Percentiles rank a stretch among this genome's conserved stretches.
These are phyloP conservation scores for Scortechinia acanthostroma DNA, from an alignment of 2,329 filamentous ascomycete genomes.

Conservation along the genomic window DNA sequence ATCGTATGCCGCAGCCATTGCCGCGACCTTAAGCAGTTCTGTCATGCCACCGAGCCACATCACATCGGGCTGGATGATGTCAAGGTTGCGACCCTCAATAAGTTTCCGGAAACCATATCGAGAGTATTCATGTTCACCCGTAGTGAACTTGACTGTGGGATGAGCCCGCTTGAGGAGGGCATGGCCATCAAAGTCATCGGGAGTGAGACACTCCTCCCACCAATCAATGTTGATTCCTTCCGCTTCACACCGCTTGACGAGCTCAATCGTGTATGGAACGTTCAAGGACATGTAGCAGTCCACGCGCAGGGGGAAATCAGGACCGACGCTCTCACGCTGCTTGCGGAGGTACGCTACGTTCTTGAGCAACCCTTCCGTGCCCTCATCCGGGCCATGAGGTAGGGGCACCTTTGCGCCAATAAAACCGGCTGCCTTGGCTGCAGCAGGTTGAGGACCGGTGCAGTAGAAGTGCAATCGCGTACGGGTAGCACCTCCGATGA, in stretches of 20 bases:
- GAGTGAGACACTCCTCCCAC: conserved; percentile 6
- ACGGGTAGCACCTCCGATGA: conserved; percentile 4
- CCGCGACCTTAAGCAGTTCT: conserved; percentile 4
- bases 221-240: conserved; percentile 5
- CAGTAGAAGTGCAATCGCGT: conserved; percentile 4
- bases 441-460: conserved; percentile 4
- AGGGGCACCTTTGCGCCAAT: conserved; percentile 4
- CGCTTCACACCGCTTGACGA: conserved; percentile 3
- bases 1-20: conserved; percentile 5
- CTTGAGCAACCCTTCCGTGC: conserved; percentile 2
- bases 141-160: conserved; percentile 5
- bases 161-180: conserved; percentile 4
- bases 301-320: conserved; percentile 4
- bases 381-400: conserved; percentile 4
- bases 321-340: conserved; percentile 3
- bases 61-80: conserved; percentile 6
- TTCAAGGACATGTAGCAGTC: conserved; percentile 6
- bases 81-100: conserved; percentile 4
- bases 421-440: conserved; percentile 2
- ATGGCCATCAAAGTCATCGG: conserved; percentile 5
- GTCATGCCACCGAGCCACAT: conserved; percentile 6
- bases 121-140: conserved; percentile 6
- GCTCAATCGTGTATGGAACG: conserved; percentile 4
- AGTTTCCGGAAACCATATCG: conserved; percentile 5
- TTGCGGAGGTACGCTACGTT: conserved; percentile 4